Base-by-base conservation (phyloP, 2,329 filamentous ascomycete genomes). In the Epichloe sp. region DNA sequence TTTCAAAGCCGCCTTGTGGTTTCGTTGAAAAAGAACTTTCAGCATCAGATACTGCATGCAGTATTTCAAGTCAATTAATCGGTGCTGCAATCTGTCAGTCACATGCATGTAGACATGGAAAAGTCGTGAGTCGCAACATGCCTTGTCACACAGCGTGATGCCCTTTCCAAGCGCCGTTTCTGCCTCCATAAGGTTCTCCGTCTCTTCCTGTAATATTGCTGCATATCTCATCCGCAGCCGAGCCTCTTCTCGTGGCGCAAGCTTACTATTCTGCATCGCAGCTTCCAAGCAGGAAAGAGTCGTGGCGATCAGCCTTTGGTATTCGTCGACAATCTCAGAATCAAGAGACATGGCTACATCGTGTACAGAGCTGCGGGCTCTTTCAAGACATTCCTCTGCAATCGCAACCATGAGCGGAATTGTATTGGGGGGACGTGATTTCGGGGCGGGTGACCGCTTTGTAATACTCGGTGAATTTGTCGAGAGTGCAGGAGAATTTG, bases 41-140 rank as follows among this genome's bases (percentile, higher is more conserved):
- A 83, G 75, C 53, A 85, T 77, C 15, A 88, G 70, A 62, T 88
- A 86, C 56, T 87, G 79, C 76, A 88, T 87, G 55, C 80, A 80
- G 65, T 88, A 88, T 63, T 87, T 88, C 40, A 89, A 66, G 57
- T 90, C 86, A 26, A 66, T 60, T 52, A 71, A 55, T 8, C 69
- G 67, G 51, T 71, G 65, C 63, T 70, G 21, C 14, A 11, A 3
- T 35, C 15, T 44, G 52, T 58, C 26, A 57, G 52, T 17, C n/a
- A 26, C 21, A 10, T 6, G 11, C 47, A 35, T 11, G 4, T 42
- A 12, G 3, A 6, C 5, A 26, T 42, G 15, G 3, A 42, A 17
- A 3, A n/a, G 35, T n/a, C 6, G 12, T 11, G 6, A 15, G 7
- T 40, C 34, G 23, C 31, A 44, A 21, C 61, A 55, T 65, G 80